Evolutionary conservation across 2,329 filamentous ascomycete species (phyloP), one percentile per base, ranked within the genome.

Genomic region (Penicillium crustosum): DNA sequence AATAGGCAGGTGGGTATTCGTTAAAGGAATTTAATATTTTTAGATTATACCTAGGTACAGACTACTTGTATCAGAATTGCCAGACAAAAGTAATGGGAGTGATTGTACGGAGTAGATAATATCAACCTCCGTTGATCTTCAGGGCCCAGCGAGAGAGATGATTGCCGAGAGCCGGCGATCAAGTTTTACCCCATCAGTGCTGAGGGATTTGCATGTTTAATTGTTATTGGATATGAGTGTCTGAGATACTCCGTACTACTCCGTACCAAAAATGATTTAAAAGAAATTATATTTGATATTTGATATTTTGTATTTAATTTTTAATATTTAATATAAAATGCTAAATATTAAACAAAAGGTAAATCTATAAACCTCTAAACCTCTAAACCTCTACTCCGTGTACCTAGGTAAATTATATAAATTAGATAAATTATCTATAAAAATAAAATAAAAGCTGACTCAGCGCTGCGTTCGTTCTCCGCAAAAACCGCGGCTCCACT

Each of bases 401-500:
- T n/a, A n/a, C n/a, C n/a, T n/a, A n/a, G n/a, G n/a, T 27, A 31
- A 38, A 19, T 31, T 31, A 31, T 12, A 31, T 31, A 10, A 31
- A 31, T 31, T 31, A 31, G 1, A 31, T 31, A 10, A 31, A 31
- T 29, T 29, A 31, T 31, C 29, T 12, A 31, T 31, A 31, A n/a
- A n/a, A 27, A 23, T 23, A 23, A 42, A 23, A 42, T 23, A 31
- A 23, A 49, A 12, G 21, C 13, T 55, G 53, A 51, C 35, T 56
- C 43, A 57, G 53, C 48, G 45, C 63, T 59, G 64, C 62, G 59
- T 65, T 65, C 62, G 62, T 65, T 63, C 64, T 66, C 65, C 64
- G 62, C 64, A 67, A 64, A 66, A 63, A 61, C 60, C 55, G 55
- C 64, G 65, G 65, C 64, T 66, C 65, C 65, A 67, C 65, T 65